These are phyloP conservation scores for Penicillium parvum DNA, from an alignment of 495 filamentous ascomycete genomes.

Conservation along the genomic window DNA sequence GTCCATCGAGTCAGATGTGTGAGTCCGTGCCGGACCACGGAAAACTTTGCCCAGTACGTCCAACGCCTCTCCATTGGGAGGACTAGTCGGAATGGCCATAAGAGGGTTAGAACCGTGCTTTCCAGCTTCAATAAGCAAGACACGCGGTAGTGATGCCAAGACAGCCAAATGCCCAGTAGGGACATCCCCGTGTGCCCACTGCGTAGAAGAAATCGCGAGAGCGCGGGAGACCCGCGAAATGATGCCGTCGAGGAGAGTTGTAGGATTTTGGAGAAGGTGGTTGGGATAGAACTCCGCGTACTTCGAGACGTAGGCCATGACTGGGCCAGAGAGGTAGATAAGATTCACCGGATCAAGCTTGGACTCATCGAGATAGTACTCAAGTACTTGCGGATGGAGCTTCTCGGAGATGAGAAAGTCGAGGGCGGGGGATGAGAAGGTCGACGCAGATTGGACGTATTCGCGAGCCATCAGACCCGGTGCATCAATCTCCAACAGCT, in stretches of 20 bases:
- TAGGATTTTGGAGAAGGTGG: conserved; percentile 46
- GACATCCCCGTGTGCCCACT: conserved; percentile 48
- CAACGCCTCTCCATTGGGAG: conserved; percentile 50
- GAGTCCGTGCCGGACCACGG: conserved; percentile 42
- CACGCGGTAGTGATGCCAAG: conserved; percentile 54
- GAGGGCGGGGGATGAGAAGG: conserved; percentile 49
- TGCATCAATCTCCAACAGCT: conserved; percentile 50
- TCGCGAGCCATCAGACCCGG: conserved; percentile 32
- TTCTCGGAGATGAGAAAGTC: conserved; percentile 51
- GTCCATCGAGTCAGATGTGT: conserved; percentile 26
- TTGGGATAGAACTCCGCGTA: conserved; percentile 54
- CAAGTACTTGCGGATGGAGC: conserved; percentile 46
- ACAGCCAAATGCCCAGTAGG: conserved; percentile 54
- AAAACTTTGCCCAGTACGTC: conserved; percentile 53
- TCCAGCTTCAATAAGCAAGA: conserved; percentile 48
- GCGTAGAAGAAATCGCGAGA: conserved; percentile 40
- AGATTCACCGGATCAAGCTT: conserved; percentile 49
- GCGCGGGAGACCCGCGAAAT: conserved; percentile 41
- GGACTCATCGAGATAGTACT: conserved; percentile 50
- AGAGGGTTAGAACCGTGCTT: conserved; percentile 43
- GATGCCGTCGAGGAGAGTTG: conserved; percentile 38
- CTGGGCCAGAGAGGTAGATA: conserved; percentile 47
- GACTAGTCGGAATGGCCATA: conserved; percentile 44
- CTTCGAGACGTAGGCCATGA: conserved; percentile 54
- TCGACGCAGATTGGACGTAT: conserved; percentile 33